These are phyloP conservation scores for Singerocomus inundabilis DNA, from an alignment of 1,284 basidiomycete species.

Conservation along the genomic window DNA sequence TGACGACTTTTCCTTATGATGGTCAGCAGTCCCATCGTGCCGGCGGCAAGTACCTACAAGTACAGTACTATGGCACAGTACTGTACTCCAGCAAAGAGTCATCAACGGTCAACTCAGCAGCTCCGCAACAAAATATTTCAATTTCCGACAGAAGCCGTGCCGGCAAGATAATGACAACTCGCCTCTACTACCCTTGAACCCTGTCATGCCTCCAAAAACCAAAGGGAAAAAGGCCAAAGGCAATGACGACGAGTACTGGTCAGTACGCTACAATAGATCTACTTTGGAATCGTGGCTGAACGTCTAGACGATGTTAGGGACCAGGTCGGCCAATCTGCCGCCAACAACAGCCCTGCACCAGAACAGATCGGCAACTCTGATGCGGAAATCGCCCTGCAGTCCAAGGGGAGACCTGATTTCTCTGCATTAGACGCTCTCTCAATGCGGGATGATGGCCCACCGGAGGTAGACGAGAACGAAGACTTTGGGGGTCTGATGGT, in stretches of 20 bases:
- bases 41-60: neutral
- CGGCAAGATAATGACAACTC: conserved; percentile 22
- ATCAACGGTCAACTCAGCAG: too few relatives aligned
- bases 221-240: conserved; percentile 88
- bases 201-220: conserved; percentile 80
- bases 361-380: conserved; percentile 43
- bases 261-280: conserved; percentile 28
- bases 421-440: conserved; percentile 53
- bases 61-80: too few relatives aligned
- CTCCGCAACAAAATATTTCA: conserved; percentile 18
- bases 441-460: conserved; percentile 45
- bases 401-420: conserved; percentile 39
- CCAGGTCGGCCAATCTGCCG: conserved; percentile 61
- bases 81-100: too few relatives aligned
- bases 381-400: conserved; percentile 35
- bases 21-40: conserved; percentile 88
- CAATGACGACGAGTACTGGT: conserved; percentile 84
- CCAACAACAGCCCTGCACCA: conserved; percentile 39
- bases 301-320: conserved; percentile 47
- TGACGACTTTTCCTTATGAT: conserved; percentile 96
- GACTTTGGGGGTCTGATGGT: conserved; percentile 87
- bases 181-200: neutral
- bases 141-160: conserved; percentile 14
- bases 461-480: conserved; percentile 64
- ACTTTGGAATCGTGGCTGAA: conserved; percentile 13